Percentiles rank a stretch among this genome's conserved stretches.
These are phyloP conservation scores for Prillingera fragicola DNA, from an alignment of 1,284 basidiomycete genomes.

Conservation along the genomic window DNA sequence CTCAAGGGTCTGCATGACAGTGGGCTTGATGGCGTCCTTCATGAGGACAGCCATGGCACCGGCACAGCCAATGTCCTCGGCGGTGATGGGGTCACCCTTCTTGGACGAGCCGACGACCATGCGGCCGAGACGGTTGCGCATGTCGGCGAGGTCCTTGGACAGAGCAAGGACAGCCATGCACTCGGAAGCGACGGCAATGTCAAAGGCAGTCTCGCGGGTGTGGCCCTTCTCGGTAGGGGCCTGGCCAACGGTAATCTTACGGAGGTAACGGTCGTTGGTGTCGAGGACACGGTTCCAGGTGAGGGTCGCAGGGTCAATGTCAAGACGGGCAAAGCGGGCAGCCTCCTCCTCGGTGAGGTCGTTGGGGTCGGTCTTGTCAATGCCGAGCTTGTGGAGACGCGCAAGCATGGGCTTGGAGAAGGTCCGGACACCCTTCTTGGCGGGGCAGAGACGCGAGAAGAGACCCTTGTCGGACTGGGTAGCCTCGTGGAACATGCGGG, in stretches of 20 bases:
- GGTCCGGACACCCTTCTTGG: conserved; percentile 88
- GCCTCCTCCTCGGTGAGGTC: conserved; percentile 91
- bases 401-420: conserved; percentile 97
- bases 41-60: conserved; percentile 95
- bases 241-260: conserved; percentile 89
- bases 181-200: conserved; percentile 95
- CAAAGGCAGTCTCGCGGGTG: conserved; percentile 84
- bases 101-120: conserved; percentile 98
- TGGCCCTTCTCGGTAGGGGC: conserved; percentile 85
- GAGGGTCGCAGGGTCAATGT: conserved; percentile 85
- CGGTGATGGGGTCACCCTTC: conserved; percentile 84
- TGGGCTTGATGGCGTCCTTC: conserved; percentile 99
- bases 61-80: conserved; percentile 92
- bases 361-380: conserved; percentile 88
- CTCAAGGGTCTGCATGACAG: conserved; percentile 97
- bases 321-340: conserved; percentile 80
- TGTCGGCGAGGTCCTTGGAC: conserved; percentile 80
- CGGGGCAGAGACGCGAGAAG: conserved; percentile 85
- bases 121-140: conserved; percentile 64
- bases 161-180: conserved; percentile 97
- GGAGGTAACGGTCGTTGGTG: conserved; percentile 94
- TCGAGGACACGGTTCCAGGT: conserved; percentile 98
- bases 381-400: conserved; percentile 89
- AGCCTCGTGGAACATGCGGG: conserved; percentile 96
- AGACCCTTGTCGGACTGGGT: conserved; percentile 94